Evolutionary conservation across 805 yeast species (phyloP), one percentile per base, ranked within the genome.

Genomic region (Suhomyces canberraensis): DNA sequence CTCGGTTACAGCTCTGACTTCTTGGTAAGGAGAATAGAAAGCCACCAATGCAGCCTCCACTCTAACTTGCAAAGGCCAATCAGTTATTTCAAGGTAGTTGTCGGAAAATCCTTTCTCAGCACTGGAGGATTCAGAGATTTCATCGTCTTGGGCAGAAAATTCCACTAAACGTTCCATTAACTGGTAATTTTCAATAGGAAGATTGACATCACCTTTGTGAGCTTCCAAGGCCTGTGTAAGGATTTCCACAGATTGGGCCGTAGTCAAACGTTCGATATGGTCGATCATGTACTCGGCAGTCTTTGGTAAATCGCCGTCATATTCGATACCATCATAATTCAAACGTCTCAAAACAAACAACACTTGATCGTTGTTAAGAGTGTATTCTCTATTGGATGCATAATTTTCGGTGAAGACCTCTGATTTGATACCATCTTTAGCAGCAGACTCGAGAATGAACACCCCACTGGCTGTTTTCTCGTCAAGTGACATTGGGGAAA

Each of bases 1-100:
- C 11, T 76, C 78, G 18, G 76, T 76, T 13, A 80, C 74, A 4
- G 84, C 78, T 26, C 85, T 60, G 9, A 80, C 82, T 50, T 80
- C 85, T 1, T 83, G 81, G 43, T 77, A 78, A 3, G 84, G 82
- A 3, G 81, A 73, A 50, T 64, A 66, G 45, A 42, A 61, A 6
- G 59, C 64, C 16, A 58, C 58, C 30, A 73, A 51, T 22, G 64
- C 67, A 8, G 77, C 77, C 38, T 71, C 69, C 29, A 65, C 51
- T 43, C 56, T 60, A 18, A 60, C 51, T 29, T 62, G 64, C 16
- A 66, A 49, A 5, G 39, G 37, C 68, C 66, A 62, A 24, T 58
- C 51, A 76, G 15, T 79, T 72, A 8, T 14, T 4, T 11, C 17
- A 20, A 14, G 26, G 11, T 16, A 16, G 14, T 4, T 17, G 8